Conservation (phyloP, 169 alveolate species). For the Cryptosporidium sp. region DNA sequence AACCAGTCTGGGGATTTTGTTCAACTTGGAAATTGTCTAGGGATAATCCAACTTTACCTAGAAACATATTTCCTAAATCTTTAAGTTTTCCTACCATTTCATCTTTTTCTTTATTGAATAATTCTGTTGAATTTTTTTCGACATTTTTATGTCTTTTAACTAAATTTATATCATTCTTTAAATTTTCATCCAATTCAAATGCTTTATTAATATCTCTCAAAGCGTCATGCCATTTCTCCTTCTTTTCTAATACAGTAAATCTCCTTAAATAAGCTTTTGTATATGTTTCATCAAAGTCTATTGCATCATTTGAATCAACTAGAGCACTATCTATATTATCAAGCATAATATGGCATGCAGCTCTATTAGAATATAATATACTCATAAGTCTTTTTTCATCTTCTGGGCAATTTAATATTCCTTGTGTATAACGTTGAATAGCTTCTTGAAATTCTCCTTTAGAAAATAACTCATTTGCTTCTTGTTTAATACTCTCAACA, state of each 20-base stretch:
- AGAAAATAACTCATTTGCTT: conserved; percentile 59
- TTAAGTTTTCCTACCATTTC: conserved; percentile 94
- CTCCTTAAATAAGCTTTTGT: conserved; percentile 87
- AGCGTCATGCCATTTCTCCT: conserved; percentile 89
- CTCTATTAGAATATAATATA: conserved; percentile 84
- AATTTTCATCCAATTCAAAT: conserved; percentile 83
- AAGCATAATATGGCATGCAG: conserved; percentile 86
- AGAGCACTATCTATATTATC: conserved; percentile 83
- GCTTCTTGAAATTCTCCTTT: conserved; percentile 55
- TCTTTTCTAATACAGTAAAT: conserved; percentile 86
- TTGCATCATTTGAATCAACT: conserved; percentile 85
- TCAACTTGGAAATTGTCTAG: conserved; percentile 94
- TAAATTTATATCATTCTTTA: conserved; percentile 27
- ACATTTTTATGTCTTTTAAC: conserved; percentile 29
- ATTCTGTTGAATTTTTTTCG: conserved; percentile 83
- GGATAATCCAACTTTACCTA: conserved; percentile 94
- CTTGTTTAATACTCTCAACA: conserved; percentile 52
- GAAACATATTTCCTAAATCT: conserved; percentile 92
- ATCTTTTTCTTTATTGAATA: conserved; percentile 89
- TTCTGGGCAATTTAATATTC: conserved; percentile 53
- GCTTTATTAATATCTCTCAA: conserved; percentile 88
- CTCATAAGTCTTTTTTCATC: conserved; percentile 80
- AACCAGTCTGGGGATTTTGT: conserved; percentile 92
- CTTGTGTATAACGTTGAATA: conserved; percentile 60
- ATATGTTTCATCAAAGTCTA: conserved; percentile 80